Conservation (phyloP, 2,329 filamentous ascomycete species). For the Trichocomaceae sp. region DNA sequence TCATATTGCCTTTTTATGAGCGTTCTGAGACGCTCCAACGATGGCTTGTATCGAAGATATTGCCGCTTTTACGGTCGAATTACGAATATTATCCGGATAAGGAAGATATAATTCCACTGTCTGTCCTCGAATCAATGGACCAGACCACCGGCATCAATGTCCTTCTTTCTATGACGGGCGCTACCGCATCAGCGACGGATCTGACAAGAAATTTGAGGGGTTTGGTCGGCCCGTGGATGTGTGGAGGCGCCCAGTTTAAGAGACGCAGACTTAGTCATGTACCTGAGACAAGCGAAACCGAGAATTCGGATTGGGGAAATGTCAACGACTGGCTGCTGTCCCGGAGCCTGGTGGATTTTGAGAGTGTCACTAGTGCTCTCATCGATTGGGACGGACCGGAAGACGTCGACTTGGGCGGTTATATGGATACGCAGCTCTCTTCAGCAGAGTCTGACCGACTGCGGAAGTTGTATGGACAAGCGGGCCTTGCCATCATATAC, state of each 20-base stretch:
- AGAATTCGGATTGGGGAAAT: conserved; percentile 47
- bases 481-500: conserved; percentile 55
- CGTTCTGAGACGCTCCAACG: conserved; percentile 47
- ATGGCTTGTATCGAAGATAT: conserved; percentile 55
- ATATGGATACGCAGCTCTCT: conserved; percentile 29
- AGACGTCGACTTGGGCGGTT: conserved; percentile 54
- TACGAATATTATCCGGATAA: conserved; percentile 57
- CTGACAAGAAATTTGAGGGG: conserved; percentile 51
- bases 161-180: conserved; percentile 42
- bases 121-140: conserved; percentile 47
- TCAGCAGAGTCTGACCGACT: not conserved
- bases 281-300: conserved; percentile 23
- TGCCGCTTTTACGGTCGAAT: conserved; percentile 54
- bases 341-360: conserved; percentile 46
- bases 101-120: conserved; percentile 41
- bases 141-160: conserved; percentile 48
- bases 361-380: conserved; percentile 45
- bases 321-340: conserved; percentile 55
- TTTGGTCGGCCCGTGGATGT: conserved; percentile 58
- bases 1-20: conserved; percentile 53
- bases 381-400: conserved; percentile 54
- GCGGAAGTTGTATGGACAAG: conserved; percentile 45
- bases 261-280: conserved; percentile 42
- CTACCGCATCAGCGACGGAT: conserved; percentile 30
- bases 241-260: conserved; percentile 51